Conservation (phyloP, 2,329 filamentous ascomycete species). For the Verticillium tricorpus region DNA sequence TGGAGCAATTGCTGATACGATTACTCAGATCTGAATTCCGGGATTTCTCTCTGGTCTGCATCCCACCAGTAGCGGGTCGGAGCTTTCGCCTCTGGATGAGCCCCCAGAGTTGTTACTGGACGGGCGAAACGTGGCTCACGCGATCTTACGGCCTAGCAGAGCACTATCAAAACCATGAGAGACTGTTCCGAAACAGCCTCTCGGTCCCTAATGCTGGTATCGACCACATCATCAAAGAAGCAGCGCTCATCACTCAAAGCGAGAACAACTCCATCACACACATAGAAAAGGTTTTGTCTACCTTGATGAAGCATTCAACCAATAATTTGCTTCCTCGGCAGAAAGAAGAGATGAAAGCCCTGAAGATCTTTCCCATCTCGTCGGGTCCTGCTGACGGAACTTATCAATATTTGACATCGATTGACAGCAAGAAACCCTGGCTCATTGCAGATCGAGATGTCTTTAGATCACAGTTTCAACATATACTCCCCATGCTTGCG, state of each 20-base stretch:
- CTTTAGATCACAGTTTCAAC: conserved; percentile 1
- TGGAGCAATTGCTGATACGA: not conserved
- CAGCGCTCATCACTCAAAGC: not conserved
- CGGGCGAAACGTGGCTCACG: conserved; percentile 6
- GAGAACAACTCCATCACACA: not conserved
- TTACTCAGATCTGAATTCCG: not conserved
- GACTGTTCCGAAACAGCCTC: conserved; percentile 3
- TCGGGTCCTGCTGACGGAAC: not conserved
- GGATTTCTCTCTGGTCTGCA: not conserved
- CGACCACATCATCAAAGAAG: conserved; percentile 5
- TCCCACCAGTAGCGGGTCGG: not conserved
- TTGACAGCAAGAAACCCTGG: conserved; percentile 1
- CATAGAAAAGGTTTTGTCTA: conserved; percentile 1
- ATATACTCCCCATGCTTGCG: conserved; percentile 3
- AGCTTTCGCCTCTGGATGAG: conserved; percentile 1
- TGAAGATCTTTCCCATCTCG: conserved; percentile 3
- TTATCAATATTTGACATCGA: not conserved
- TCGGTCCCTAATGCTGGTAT: not conserved
- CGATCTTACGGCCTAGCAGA: conserved; percentile 2
- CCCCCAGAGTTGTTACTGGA: conserved; percentile 4
- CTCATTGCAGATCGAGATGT: conserved; percentile 7
- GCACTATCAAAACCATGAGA: conserved; percentile 4
- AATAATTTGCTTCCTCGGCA: not conserved
- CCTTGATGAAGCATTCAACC: not conserved
- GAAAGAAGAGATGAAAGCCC: not conserved